Evolutionary conservation across 1,284 basidiomycete genomes (phyloP).

Genomic region (Heterobasidion parviporum): DNA sequence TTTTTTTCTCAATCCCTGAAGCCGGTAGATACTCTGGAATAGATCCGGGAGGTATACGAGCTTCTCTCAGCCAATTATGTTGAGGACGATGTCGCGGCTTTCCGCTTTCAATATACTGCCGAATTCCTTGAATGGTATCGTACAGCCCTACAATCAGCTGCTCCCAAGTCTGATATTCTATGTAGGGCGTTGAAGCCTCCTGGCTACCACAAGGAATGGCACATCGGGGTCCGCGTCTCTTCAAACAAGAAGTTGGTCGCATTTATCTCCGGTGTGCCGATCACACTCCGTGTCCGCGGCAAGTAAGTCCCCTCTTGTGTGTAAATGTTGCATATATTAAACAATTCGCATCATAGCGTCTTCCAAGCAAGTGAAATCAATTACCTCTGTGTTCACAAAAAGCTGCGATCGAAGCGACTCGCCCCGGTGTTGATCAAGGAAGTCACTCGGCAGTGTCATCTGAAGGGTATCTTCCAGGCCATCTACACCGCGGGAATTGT

Average conservation of each 20-base stretch:
- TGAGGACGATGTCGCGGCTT: constrained; percentile 92
- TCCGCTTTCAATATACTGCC: constrained; percentile 93
- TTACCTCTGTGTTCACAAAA: constrained; percentile 98
- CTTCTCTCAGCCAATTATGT: constrained; percentile 93
- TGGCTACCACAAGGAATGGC: constrained; percentile 91
- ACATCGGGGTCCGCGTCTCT: constrained; percentile 88
- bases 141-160: background rate
- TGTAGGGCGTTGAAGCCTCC: constrained; percentile 92
- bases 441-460: constrained; percentile 88
- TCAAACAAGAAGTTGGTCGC: constrained; percentile 93
- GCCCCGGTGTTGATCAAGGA: constrained; percentile 98
- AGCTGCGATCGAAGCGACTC: constrained; percentile 90
- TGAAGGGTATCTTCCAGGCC: constrained; percentile 92
- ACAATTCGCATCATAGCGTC: constrained; percentile 32
- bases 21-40: background rate
- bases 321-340: background rate
- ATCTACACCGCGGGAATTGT: constrained; percentile 94
- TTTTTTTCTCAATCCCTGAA: background rate
- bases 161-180: background rate
- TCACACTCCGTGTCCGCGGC: constrained; percentile 71
- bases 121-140: constrained; percentile 89
- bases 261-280: constrained; percentile 94
- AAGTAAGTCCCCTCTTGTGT: constrained; percentile 44
- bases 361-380: constrained; percentile 88
- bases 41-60: constrained; percentile 91